Evolutionary conservation across 768 basidiomycete genomes (phyloP).

Genomic region (Pleurotus salmoneostramineus): DNA sequence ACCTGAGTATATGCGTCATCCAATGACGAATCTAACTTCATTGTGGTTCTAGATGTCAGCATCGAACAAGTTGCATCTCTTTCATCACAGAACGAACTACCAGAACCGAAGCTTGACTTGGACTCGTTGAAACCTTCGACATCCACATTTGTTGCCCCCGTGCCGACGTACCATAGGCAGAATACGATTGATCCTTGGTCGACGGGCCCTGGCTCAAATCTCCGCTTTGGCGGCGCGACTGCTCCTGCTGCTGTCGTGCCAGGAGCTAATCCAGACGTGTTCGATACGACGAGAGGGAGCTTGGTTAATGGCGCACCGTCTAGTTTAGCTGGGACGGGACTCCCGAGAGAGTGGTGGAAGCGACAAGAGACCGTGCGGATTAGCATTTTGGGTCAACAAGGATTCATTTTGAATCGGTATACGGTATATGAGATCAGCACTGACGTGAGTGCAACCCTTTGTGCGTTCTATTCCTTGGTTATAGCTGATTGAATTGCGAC

Average conservation of each 20-base stretch:
- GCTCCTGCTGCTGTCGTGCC: slow-evolving; percentile 17
- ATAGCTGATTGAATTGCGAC: background rate
- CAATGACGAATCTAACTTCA: background rate
- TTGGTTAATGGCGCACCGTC: slow-evolving; percentile 48
- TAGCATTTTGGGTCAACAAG: slow-evolving; percentile 80
- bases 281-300: slow-evolving; percentile 23
- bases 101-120: slow-evolving; percentile 69
- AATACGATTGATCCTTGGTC: slow-evolving; percentile 60
- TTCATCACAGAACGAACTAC: slow-evolving; percentile 74
- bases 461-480: background rate
- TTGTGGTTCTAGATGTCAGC: slow-evolving; percentile 54
- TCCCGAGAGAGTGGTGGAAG: slow-evolving; percentile 87
- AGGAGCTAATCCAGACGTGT: slow-evolving; percentile 13
- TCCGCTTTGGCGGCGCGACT: background rate
- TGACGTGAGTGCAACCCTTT: slow-evolving; percentile 49
- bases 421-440: slow-evolving; percentile 80
- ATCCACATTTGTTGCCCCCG: slow-evolving; percentile 43
- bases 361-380: slow-evolving; percentile 70
- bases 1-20: slow-evolving; percentile 1
- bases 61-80: slow-evolving; percentile 77
- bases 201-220: background rate
- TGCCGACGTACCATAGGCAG: slow-evolving; percentile 36
- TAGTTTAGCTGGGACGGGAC: slow-evolving; percentile 62
- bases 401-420: slow-evolving; percentile 86
- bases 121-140: slow-evolving; percentile 48